Base-by-base conservation (phyloP, 179 eudicot species). In the Patellifolia procumbens region DNA sequence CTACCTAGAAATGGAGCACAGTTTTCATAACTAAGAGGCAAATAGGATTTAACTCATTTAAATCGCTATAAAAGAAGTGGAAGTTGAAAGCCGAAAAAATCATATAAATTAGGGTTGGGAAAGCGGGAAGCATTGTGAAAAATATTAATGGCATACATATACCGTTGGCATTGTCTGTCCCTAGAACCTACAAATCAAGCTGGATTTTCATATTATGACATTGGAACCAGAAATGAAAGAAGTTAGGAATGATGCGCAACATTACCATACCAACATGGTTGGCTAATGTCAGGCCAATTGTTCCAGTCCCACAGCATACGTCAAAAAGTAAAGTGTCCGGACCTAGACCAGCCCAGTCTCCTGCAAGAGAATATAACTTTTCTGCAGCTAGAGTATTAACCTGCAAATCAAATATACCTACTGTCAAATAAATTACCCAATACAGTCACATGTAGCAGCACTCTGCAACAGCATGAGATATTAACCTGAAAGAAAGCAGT, bases 271-370 rank as follows among this genome's bases (percentile, higher is more conserved):
- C 98, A 85, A 94, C 98, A 87, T 86, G 96, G 77, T 88, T 87
- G 70, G 98, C 98, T 76, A 94, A 85, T 53, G 98, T 92, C 53
- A 94, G 89, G 78, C 98, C 98, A 78, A 94, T 94, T n/a, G 98
- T 94, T 72, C 98, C 98, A 73, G 98, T 92, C 65, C 98, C 98
- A 79, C 98, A 94, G 81, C 98, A 94, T 70, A 94, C 82, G 90
- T 94, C 98, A 74, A 94, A 94, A 53, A 94, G 96, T 82, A 94
- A 84, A 73, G 94, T 94, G 78, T 92, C 91, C 32, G 88, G 91
- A 61, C 90, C 96, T 77, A 94, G 86, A 55, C 76, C 86, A 73
- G 98, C 98, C 98, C 98, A 94, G 79, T 94, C 96, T 79, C 98
- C 98, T 61, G 98, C 98, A 78, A 94, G 97, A 2, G 96, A 87